Evolutionary conservation across 495 filamentous ascomycete species (phyloP).

Genomic region (Amphirosellinia nigrospora): DNA sequence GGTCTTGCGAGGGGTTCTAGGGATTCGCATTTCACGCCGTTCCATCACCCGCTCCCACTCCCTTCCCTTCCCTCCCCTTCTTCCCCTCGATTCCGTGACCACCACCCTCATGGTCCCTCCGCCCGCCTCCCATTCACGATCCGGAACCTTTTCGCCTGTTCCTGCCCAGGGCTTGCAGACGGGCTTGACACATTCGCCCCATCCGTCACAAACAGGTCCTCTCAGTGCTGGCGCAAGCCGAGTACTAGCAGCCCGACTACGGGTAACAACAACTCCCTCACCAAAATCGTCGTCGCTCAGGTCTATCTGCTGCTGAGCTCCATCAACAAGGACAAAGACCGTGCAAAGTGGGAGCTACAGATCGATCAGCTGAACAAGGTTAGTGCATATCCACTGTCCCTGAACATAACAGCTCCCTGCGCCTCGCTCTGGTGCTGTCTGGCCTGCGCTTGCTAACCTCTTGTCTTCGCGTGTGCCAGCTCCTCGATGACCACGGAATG

Average conservation of each 20-base stretch:
- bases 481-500: constrained; percentile 96
- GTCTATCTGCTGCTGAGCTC: constrained; percentile 91
- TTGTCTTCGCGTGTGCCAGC: constrained; percentile 54
- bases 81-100: constrained; percentile 34
- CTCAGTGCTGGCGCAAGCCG: constrained; percentile 63
- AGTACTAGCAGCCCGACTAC: constrained; percentile 72
- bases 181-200: constrained; percentile 55
- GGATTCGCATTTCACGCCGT: constrained; percentile 36
- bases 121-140: constrained; percentile 45
- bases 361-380: constrained; percentile 91
- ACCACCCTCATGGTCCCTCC: constrained; percentile 47
- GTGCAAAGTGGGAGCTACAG: constrained; percentile 92
- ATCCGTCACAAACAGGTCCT: constrained; percentile 58
- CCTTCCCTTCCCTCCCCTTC: constrained; percentile 24
- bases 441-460: background rate
- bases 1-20: constrained; percentile 37
- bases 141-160: constrained; percentile 63
- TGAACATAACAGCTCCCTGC: background rate
- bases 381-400: constrained; percentile 37
- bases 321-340: constrained; percentile 89
- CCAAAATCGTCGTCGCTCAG: constrained; percentile 93
- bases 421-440: background rate
- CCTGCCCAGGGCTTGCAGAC: constrained; percentile 57
- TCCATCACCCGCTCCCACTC: constrained; percentile 28
- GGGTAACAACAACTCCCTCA: constrained; percentile 66